Evolutionary conservation across 2,329 filamentous ascomycete species (phyloP), one percentile per base, ranked within the genome.

Genomic region (Sclerotinia spermophila): DNA sequence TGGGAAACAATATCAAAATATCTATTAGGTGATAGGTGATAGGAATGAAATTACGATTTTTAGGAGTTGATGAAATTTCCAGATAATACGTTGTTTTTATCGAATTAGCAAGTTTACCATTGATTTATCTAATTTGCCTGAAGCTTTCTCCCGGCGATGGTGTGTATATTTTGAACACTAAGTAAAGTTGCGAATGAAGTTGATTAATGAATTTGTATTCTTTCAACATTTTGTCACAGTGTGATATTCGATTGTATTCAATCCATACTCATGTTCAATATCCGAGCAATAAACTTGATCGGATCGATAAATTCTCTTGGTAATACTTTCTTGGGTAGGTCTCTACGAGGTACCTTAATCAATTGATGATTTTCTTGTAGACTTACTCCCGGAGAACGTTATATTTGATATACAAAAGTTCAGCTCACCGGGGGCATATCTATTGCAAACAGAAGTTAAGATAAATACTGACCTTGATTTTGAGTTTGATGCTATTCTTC

Each of bases 71-170:
- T 33, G 48, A 27, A 33, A 19, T 53, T 11, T 44, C 55, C 19
- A 58, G 11, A 44, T 33, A 27, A 67, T 21, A 40, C 64, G 38
- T 42, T 58, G 51, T 35, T 30, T 67, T 55, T 55, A 44, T 53
- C n/a, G 48, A 53, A 53, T 24, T 58, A 58, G 51, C 61, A 65
- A 51, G 30, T 38, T 65, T 65, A 53, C 21, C 45, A 19, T 53
- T 53, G 35, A 35, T 40, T 51, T 51, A 27, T n/a, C 24, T 21
- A 24, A 40, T 15, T 19, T 30, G 24, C 6, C 45, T 65, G 3
- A n/a, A 53, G 15, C 8, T 27, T 8, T 48, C 40, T 40, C 21
- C 27, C 21, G n/a, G n/a, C 40, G 45, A 65, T 40, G 30, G 19
- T 51, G 8, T 51, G 59, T 13, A 27, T 51, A 15, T 33, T 3